Conservation (phyloP, 139 green algal species). For the Chlorella vulgaris region DNA sequence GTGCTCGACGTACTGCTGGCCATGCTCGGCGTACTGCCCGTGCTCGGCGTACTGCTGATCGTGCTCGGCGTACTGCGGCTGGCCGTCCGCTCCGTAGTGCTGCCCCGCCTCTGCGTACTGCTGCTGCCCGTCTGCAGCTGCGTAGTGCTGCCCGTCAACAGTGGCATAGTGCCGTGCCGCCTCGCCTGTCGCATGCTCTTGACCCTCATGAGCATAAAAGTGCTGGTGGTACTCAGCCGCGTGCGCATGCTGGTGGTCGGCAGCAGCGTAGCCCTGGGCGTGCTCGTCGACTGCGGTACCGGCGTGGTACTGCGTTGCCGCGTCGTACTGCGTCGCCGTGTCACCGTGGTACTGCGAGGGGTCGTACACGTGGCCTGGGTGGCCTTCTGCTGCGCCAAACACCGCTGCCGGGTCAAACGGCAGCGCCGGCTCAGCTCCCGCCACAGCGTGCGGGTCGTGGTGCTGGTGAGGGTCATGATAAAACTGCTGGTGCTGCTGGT, state of each 20-base stretch:
- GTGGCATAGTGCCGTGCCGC: conserved; percentile 22
- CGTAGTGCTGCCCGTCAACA: conserved; percentile 23
- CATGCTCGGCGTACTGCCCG: conserved; percentile 17
- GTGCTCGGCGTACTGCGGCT: conserved; percentile 10
- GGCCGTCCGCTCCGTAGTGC: not conserved
- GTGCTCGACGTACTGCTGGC: not conserved
- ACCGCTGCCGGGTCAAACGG: conserved; percentile 6
- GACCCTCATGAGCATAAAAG: not conserved
- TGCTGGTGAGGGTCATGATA: not conserved
- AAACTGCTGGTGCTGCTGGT: conserved; percentile 17
- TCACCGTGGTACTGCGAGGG: not conserved
- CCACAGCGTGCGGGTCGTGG: not conserved
- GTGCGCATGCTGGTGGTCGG: not conserved
- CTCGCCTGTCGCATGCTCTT: not conserved
- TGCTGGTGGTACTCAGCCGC: not conserved
- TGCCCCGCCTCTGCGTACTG: not conserved
- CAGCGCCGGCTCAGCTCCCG: conserved; percentile 17
- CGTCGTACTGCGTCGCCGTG: not conserved
- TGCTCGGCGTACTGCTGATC: conserved; percentile 29
- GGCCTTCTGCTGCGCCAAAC: not conserved
- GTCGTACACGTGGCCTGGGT: not conserved
- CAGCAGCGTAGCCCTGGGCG: not conserved
- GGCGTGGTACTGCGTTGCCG: not conserved
- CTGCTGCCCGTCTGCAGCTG: not conserved
- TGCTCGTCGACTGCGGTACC: not conserved